Base-by-base conservation (phyloP, 495 filamentous ascomycete genomes). In the Sabuloglossum arenarium region DNA sequence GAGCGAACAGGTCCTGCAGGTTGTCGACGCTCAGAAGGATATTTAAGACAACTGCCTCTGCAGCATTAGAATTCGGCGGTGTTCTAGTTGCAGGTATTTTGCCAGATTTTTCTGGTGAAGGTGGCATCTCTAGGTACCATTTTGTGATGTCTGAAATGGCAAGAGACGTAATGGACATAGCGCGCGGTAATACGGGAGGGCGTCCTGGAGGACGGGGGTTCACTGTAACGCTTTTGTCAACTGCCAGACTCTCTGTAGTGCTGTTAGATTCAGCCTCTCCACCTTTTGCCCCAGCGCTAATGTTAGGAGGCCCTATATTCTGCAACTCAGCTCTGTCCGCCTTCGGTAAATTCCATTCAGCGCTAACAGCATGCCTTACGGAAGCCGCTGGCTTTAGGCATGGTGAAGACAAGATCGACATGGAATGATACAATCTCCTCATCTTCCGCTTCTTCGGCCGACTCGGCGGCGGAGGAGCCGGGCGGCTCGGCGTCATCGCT, bases 1-100 rank as follows among this genome's bases (percentile, higher is more conserved):
- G 69, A 39, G 70, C 70, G 61, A 80, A 80, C 2, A 84, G 69
- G 61, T 81, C 78, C 52, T 76, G 71, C 0, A 80, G 67, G 6
- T 70, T 75, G 43, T 69, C 64, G 23, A 80, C 68, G 2, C 65
- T 64, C 45, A 70, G 62, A 58, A 83, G 65, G 4, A 84, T 75
- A 23, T 64, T 53, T 19, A 77, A 58, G 25, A 81, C 69, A 8
- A 80, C 64, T 19, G 65, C 61, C 54, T 78, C 72, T 6, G 75
- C 72, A 24, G 73, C 64, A 9, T 42, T n/a, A n/a, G n/a, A n/a
- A n/a, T n/a, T n/a, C n/a, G n/a, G n/a, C n/a, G n/a, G n/a, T n/a
- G n/a, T n/a, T n/a, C n/a, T 14, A 31, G 52, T 54, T 47, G 55
- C 56, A 24, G 59, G 56, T 34, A 56, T 58, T 34, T 51, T 51